These are phyloP conservation scores for Herpetomonas tarakana DNA, from an alignment of 208 protist genomes.

Conservation along the genomic window DNA sequence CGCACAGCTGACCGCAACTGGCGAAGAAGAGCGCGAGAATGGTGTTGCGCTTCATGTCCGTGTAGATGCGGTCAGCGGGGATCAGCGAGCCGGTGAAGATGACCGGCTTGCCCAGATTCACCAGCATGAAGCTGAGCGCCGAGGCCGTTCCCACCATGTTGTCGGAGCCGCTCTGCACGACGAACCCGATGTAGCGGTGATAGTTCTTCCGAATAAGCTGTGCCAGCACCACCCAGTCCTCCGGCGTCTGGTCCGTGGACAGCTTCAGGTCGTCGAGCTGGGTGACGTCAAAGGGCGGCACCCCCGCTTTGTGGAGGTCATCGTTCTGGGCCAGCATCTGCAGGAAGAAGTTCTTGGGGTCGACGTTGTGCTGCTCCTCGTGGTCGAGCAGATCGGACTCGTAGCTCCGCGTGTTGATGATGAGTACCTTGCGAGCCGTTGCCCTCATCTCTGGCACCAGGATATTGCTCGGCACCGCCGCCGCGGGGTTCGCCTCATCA, in stretches of 20 bases:
- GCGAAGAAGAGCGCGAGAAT: conserved; percentile 85
- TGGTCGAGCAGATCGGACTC: conserved; percentile 35
- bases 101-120: conserved; percentile 96
- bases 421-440: conserved; percentile 33
- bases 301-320: conserved; percentile 54
- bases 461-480: conserved; percentile 6
- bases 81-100: conserved; percentile 96
- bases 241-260: conserved; percentile 55
- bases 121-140: conserved; percentile 96
- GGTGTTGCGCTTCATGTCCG: conserved; percentile 87
- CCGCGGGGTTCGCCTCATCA: not conserved
- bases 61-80: conserved; percentile 82
- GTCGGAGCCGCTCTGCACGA: conserved; percentile 96
- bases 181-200: conserved; percentile 95
- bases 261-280: conserved; percentile 53
- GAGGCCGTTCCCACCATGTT: conserved; percentile 95
- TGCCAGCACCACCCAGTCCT: conserved; percentile 76
- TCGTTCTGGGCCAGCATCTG: conserved; percentile 49
- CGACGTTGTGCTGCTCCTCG: conserved; percentile 4
- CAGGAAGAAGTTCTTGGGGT: conserved; percentile 30
- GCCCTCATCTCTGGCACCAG: conserved; percentile 25
- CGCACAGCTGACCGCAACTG: conserved; percentile 76
- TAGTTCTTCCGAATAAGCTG: conserved; percentile 75
- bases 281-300: conserved; percentile 50
- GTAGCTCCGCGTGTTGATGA: conserved; percentile 67